phyloP scores from a whole-genome alignment of 306 rosid species.

The Chamaecrista fasciculata region DNA sequence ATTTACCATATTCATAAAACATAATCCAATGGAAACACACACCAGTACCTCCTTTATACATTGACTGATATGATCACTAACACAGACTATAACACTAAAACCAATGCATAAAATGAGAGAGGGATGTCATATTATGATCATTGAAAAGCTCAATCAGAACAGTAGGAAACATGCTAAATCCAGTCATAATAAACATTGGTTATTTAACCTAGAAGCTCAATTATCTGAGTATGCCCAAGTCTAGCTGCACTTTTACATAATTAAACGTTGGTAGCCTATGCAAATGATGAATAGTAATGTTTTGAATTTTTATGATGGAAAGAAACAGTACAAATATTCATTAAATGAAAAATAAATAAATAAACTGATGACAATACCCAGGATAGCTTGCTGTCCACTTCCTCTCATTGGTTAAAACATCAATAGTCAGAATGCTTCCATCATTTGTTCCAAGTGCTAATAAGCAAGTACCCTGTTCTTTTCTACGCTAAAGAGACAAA shows the following conservation, averaged over 20 bases:
- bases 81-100: constrained; percentile 2
- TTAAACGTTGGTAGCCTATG: not conserved
- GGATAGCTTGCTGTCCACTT: constrained; percentile 44
- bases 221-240: not conserved
- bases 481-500: constrained; percentile 41
- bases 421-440: constrained; percentile 41
- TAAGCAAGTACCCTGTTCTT: constrained; percentile 43
- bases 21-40: not conserved
- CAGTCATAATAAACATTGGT: constrained; percentile 3
- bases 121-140: not conserved
- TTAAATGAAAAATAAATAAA: constrained; percentile 4
- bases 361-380: constrained; percentile 35
- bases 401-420: constrained; percentile 43
- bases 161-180: not conserved
- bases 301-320: not conserved
- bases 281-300: not conserved
- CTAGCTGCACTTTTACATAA: constrained; percentile 13
- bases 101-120: constrained; percentile 5
- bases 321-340: not conserved
- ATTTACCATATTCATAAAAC: not conserved
- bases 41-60: not conserved
- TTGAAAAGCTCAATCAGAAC: constrained; percentile 1
- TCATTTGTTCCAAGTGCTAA: constrained; percentile 41
- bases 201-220: constrained; percentile 8
- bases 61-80: not conserved